phyloP scores from a whole-genome alignment of 2,329 filamentous ascomycete genomes.

The Byssothecium circinans region DNA sequence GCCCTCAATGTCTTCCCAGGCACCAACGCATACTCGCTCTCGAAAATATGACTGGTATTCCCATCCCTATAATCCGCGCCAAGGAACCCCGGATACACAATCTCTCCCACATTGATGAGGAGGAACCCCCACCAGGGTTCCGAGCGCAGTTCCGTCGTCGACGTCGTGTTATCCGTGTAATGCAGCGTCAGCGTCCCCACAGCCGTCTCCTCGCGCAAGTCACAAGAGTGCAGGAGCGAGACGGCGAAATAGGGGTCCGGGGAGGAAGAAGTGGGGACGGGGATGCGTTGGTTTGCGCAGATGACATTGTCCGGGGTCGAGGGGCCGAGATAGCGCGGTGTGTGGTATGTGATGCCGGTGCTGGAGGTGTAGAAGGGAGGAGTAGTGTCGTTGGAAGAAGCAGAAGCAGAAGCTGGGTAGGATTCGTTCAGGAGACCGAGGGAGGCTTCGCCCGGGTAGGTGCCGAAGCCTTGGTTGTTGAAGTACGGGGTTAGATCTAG shows the following conservation, averaged over 20 bases:
- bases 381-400: too few relatives aligned
- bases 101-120: constrained; percentile 51
- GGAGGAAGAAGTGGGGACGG: constrained; percentile 29
- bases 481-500: constrained; percentile 40
- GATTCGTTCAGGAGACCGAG: constrained; percentile 50
- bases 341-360: constrained; percentile 47
- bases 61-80: constrained; percentile 46
- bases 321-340: constrained; percentile 46
- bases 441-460: constrained; percentile 49
- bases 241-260: constrained; percentile 43
- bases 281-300: constrained; percentile 46
- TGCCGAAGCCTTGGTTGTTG: constrained; percentile 55
- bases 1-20: constrained; percentile 43
- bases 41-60: constrained; percentile 51
- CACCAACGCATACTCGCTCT: constrained; percentile 46
- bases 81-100: constrained; percentile 47
- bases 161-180: constrained; percentile 48
- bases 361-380: constrained; percentile 45
- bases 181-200: constrained; percentile 48
- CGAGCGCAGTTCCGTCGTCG: constrained; percentile 48
- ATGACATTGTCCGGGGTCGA: constrained; percentile 48
- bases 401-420: too few relatives aligned
- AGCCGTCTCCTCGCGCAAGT: constrained; percentile 45
- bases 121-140: constrained; percentile 51
- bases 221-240: constrained; percentile 49